phyloP scores from a whole-genome alignment of 345 rosid species.

The Murraya paniculata region DNA sequence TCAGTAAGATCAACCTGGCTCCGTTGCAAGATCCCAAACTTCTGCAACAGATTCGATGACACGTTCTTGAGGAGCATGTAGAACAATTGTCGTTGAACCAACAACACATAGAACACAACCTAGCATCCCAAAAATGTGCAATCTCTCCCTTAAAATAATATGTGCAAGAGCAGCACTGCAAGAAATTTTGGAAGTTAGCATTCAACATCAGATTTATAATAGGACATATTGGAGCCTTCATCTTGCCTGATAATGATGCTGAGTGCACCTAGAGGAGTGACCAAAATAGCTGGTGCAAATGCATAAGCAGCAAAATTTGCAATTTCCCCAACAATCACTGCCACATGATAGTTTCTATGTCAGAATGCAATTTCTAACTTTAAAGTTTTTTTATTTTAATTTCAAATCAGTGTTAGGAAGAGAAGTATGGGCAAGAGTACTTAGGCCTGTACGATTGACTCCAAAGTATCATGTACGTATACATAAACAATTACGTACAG shows the following conservation, averaged over 20 bases:
- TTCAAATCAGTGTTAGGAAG: neutral
- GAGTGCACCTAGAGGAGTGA: slow-evolving; percentile 97
- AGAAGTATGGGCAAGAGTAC: neutral
- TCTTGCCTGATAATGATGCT: slow-evolving; percentile 89
- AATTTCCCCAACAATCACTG: slow-evolving; percentile 96
- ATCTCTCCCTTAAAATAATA: slow-evolving; percentile 73
- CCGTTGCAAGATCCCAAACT: slow-evolving; percentile 98
- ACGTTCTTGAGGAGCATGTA: slow-evolving; percentile 97
- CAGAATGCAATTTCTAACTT: slow-evolving; percentile 15
- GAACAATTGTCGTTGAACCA: slow-evolving; percentile 89
- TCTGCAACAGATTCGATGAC: slow-evolving; percentile 79
- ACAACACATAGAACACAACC: slow-evolving; percentile 96
- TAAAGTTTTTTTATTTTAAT: neutral
- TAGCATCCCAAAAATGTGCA: slow-evolving; percentile 88
- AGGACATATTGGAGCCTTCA: neutral
- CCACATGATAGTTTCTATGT: slow-evolving; percentile 18
- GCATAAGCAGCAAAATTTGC: slow-evolving; percentile 99
- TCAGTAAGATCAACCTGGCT: slow-evolving; percentile 62
- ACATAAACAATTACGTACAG: neutral
- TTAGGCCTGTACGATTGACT: neutral
- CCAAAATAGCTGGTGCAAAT: slow-evolving; percentile 93
- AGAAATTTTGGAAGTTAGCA: slow-evolving; percentile 16
- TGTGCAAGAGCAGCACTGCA: slow-evolving; percentile 94
- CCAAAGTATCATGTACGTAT: neutral
- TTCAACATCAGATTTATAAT: neutral